Evolutionary conservation across 1,139 yeast species (phyloP).

Genomic region (Yamadazyma atmosphaerica): DNA sequence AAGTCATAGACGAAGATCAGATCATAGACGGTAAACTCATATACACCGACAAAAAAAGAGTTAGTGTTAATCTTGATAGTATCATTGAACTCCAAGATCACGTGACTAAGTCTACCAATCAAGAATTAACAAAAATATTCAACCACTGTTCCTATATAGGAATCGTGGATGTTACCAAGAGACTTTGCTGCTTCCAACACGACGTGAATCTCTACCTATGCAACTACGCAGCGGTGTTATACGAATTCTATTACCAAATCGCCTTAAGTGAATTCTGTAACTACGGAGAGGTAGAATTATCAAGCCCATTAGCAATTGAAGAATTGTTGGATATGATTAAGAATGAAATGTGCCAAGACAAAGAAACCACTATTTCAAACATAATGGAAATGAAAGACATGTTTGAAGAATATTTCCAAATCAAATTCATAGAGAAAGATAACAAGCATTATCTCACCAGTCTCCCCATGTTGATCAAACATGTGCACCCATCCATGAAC

Average conservation of each 20-base stretch:
- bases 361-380: slow-evolving; percentile 19
- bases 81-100: slow-evolving; percentile 53
- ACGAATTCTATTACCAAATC: slow-evolving; percentile 78
- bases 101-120: slow-evolving; percentile 48
- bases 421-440: slow-evolving; percentile 36
- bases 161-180: slow-evolving; percentile 65
- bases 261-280: slow-evolving; percentile 79
- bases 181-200: slow-evolving; percentile 80
- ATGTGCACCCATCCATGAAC: slow-evolving; percentile 58
- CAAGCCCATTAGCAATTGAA: slow-evolving; percentile 33
- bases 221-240: slow-evolving; percentile 72
- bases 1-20: not conserved
- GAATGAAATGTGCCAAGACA: slow-evolving; percentile 4
- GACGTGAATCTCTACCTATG: slow-evolving; percentile 76
- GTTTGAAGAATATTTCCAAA: slow-evolving; percentile 76
- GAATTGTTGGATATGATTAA: slow-evolving; percentile 29
- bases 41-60: slow-evolving; percentile 16
- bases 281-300: slow-evolving; percentile 63
- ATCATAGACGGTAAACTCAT: slow-evolving; percentile 3
- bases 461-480: slow-evolving; percentile 68
- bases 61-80: slow-evolving; percentile 55
- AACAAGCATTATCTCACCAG: slow-evolving; percentile 38
- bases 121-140: slow-evolving; percentile 63
- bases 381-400: slow-evolving; percentile 63
- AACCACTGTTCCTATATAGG: slow-evolving; percentile 79